Percentiles rank a stretch among this genome's conserved stretches.
phyloP scores from a whole-genome alignment of 306 rosid genomes.

The Hippophae tibetana region DNA sequence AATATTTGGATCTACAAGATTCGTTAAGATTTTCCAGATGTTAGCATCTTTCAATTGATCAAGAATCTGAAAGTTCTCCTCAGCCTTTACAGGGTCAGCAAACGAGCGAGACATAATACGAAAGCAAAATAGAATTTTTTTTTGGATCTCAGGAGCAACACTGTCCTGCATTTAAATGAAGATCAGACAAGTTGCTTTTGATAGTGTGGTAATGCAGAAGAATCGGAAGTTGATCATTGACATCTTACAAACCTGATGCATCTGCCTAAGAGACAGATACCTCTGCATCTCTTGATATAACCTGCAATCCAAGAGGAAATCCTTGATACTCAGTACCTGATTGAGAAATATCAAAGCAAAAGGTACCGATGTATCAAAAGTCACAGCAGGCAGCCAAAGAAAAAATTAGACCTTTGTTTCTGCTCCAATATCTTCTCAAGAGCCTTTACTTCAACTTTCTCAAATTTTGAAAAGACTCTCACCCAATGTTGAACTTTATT shows the following conservation, averaged over 20 bases:
- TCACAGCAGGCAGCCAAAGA: constrained; percentile 15
- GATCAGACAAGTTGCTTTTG: constrained; percentile 30
- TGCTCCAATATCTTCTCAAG: constrained; percentile 93
- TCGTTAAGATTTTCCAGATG: constrained; percentile 82
- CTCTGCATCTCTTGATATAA: constrained; percentile 94
- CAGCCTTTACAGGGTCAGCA: constrained; percentile 74
- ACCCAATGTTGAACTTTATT: constrained; percentile 74
- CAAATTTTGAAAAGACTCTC: constrained; percentile 63
- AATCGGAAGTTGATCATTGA: constrained; percentile 18
- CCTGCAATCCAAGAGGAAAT: constrained; percentile 57
- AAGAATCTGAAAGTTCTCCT: constrained; percentile 75
- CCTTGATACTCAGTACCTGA: constrained; percentile 25
- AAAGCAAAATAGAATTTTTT: constrained; percentile 61
- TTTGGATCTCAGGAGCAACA: constrained; percentile 72
- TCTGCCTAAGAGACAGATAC: constrained; percentile 69
- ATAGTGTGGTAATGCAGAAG: constrained; percentile 9
- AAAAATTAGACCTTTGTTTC: constrained; percentile 69
- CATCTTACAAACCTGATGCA: constrained; percentile 57
- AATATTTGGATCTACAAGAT: constrained; percentile 77
- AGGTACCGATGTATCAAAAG: constrained; percentile 17
- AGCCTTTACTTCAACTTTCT: constrained; percentile 92
- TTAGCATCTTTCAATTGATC: constrained; percentile 91
- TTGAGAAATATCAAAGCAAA: constrained; percentile 26
- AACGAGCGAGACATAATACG: constrained; percentile 81
- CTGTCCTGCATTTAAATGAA: constrained; percentile 59